Percentiles rank a stretch among this genome's conserved stretches.
Conservation (phyloP, 345 rosid genomes). For the Melaleuca quinquenervia region DNA sequence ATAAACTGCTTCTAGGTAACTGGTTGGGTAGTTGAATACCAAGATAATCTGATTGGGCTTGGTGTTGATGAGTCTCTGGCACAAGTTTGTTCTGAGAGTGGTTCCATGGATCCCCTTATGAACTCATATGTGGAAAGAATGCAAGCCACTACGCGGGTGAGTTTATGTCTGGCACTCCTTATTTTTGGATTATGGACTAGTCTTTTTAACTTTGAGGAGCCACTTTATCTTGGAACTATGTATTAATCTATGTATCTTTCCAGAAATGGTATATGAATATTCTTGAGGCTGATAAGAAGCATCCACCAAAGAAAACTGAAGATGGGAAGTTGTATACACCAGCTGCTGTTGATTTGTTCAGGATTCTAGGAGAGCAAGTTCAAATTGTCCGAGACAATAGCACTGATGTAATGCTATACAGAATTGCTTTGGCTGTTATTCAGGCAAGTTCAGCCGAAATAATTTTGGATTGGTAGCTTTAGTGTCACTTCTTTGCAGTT, state of each 20-base stretch:
- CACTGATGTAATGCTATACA: conserved; percentile 93
- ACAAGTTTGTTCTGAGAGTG: conserved; percentile 99
- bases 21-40: conserved; percentile 99
- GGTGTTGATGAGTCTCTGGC: conserved; percentile 99
- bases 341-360: conserved; percentile 98
- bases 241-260: conserved; percentile 2
- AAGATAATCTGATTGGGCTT: conserved; percentile 90
- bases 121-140: conserved; percentile 95
- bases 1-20: conserved; percentile 55
- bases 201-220: neutral
- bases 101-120: conserved; percentile 99
- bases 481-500: neutral
- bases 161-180: neutral
- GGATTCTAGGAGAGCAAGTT: conserved; percentile 99
- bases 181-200: neutral
- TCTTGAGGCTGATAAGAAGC: conserved; percentile 93
- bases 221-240: neutral
- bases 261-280: conserved; percentile 99
- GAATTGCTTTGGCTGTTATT: conserved; percentile 87
- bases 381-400: conserved; percentile 97
- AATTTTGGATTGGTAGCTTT: neutral
- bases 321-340: conserved; percentile 99
- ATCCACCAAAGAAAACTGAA: conserved; percentile 96
- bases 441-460: conserved; percentile 47
- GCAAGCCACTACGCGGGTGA: conserved; percentile 97